phyloP scores from a whole-genome alignment of 129 eudicot species.

The Flaveria sonorensis region DNA sequence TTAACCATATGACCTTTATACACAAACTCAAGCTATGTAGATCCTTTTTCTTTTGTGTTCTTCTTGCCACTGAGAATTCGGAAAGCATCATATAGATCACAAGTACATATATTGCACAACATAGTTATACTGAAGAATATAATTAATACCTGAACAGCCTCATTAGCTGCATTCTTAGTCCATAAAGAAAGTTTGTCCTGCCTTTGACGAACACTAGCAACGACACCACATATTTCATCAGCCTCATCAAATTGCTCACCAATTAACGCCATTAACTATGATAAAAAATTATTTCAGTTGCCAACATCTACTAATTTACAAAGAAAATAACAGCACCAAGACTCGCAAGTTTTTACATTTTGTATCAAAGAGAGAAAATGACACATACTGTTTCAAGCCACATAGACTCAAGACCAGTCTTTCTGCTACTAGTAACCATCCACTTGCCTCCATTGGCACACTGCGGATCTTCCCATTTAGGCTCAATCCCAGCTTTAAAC shows the following conservation, averaged over 20 bases:
- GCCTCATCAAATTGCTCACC: conserved; percentile 93
- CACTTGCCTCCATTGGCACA: conserved; percentile 97
- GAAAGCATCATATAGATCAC: not conserved
- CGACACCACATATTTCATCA: conserved; percentile 95
- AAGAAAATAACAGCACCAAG: not conserved
- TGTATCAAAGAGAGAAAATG: not conserved
- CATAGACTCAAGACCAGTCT: conserved; percentile 66
- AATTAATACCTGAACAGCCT: conserved; percentile 74
- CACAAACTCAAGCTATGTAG: not conserved
- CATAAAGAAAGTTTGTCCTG: conserved; percentile 80
- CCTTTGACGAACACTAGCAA: conserved; percentile 77
- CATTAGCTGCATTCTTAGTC: conserved; percentile 89
- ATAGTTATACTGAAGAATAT: not conserved
- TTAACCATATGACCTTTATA: not conserved
- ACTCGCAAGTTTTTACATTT: not conserved
- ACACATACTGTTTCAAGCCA: conserved; percentile 87
- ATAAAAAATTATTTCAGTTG: not conserved
- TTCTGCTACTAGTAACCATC: conserved; percentile 67
- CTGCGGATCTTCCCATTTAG: conserved; percentile 97
- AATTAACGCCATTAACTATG: conserved; percentile 79
- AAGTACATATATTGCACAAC: conserved; percentile 1
- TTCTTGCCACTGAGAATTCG: not conserved
- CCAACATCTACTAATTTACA: not conserved
- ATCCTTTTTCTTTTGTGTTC: not conserved
- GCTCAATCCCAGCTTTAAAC: conserved; percentile 86